A percentile compares a stretch with the other conserved stretches of the same genome.
These are phyloP conservation scores for Amphibolis antarctica DNA, from an alignment of 106 monocot species.

Conservation along the genomic window DNA sequence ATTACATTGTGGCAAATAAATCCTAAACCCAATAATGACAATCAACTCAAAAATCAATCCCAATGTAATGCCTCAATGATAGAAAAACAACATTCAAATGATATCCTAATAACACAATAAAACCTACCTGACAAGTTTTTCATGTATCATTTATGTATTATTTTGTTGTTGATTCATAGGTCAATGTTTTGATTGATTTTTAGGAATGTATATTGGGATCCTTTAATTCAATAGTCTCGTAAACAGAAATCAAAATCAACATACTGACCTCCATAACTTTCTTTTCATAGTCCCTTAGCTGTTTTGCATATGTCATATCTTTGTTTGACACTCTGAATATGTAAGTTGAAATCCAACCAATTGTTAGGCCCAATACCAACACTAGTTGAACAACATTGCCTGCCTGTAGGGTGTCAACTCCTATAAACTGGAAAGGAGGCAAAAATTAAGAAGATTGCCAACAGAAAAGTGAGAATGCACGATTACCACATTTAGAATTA, in stretches of 20 bases:
- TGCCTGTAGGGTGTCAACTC: conserved; percentile 80
- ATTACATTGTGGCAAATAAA: no score
- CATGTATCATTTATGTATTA: no score
- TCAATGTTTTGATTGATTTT: no score
- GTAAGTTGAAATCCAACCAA: conserved; percentile 94
- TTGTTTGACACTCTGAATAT: conserved; percentile 95
- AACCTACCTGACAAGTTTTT: no score
- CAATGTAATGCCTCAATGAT: no score
- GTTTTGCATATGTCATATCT: conserved; percentile 94
- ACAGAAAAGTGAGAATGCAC: background rate
- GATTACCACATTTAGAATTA: background rate
- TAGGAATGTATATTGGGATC: no score
- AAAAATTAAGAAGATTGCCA: background rate
- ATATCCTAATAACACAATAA: no score
- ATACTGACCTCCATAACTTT: conserved; percentile 87
- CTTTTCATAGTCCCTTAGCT: conserved; percentile 82
- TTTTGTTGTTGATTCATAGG: no score
- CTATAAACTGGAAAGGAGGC: conserved; percentile 38
- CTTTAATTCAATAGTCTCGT: background rate
- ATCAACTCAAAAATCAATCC: no score
- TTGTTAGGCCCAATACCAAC: conserved; percentile 72
- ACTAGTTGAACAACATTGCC: conserved; percentile 88
- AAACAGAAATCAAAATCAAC: background rate
- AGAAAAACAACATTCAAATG: no score
- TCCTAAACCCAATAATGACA: no score